Base-by-base conservation (phyloP, 2,329 filamentous ascomycete species). In the Xylaria sp. region DNA sequence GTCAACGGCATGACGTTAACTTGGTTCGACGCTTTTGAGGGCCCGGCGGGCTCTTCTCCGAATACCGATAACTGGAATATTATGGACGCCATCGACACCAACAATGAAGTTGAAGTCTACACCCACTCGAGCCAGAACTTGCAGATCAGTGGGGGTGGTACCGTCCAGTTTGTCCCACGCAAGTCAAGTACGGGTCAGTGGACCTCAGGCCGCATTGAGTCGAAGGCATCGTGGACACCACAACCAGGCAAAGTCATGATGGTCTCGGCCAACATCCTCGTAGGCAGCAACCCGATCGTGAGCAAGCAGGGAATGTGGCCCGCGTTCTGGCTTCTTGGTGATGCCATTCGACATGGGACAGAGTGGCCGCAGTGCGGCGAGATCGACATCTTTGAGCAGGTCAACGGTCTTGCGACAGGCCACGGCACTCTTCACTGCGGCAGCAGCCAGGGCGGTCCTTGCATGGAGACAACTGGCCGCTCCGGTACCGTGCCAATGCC, bases 281-380 rank as follows among this genome's bases (percentile, higher is more conserved):
- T 87, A 56, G 87, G 84, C 13, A 73, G 73, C 67, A 83, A 83
- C 75, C 49, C 76, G 1, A 42, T 63, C 20, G 58, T 59, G 23
- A 75, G 76, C 51, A 85, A 87, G 77, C 81, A 87, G 71, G 87
- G 87, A 4, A 80, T 88, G 59, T 89, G 86, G 87, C 86, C 87
- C 0, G 87, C 87, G 0, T 88, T 88, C 73, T 89, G 86, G 86
- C 79, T 87, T 68, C 80, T 88, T 17, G 86, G 87, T 48, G 81
- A 87, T 59, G 76, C 81, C 11, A 79, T 85, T 63, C 83, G 84
- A 31, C 79, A 82, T 53, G 85, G 85, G 9, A 82, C 80, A 0
- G 42, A 73, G 15, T 89, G 87, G 87, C 87, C 87, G 0, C 62
- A 68, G 9, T 85, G 84, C 66, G 87, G 87, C 68, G 87, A 89